Base-by-base conservation (phyloP, 2,329 filamentous ascomycete genomes). In the Lasiodiplodia hormozganensis region DNA sequence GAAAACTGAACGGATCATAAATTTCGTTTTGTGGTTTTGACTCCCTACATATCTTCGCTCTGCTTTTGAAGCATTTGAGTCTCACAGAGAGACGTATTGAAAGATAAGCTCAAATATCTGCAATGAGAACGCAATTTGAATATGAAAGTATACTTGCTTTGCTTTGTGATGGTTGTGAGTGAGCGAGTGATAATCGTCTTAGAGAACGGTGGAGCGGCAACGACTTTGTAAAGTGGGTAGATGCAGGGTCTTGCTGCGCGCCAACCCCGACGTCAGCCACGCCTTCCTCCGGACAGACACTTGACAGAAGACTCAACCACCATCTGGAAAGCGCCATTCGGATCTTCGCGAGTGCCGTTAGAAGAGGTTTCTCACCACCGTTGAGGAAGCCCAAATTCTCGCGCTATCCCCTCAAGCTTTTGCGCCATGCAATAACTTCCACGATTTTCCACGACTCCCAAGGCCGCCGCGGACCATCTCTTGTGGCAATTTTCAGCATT, bases 1-100 rank as follows among this genome's bases (percentile, higher is more conserved):
- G 81, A 84, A 81, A 83, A 79, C 81, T 80, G 79, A 77, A 84
- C 83, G 83, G 84, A 83, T 80, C 83, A 85, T 81, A 82, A 84
- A 85, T 85, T 79, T 87, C 79, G 78, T 68, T 74, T 73, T 76
- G 87, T 86, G 85, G 84, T 89, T 87, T 81, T 85, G 85, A 85
- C 85, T 84, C 87, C 88, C 88, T 90, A 90, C 88, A 90, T 87
- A 76, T 70, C 71, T 73, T 68, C 62, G 21, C 12, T 21, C 12
- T 28, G 40, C 40, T 62, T 28, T 43, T 36, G 25, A 47, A 21
- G 43, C 43, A n/a, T 11, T 47, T 34, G 7, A 34, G 31, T 10
- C 31, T 34, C 31, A 7, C 7, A 34, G 31, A 34, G 31, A 34
- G 31, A 34, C 8, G 40, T 6, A 4, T 21, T 21, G 7, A 47